phyloP scores from a whole-genome alignment of 352 stramenopile species.

The Pythium grandisporangium region DNA sequence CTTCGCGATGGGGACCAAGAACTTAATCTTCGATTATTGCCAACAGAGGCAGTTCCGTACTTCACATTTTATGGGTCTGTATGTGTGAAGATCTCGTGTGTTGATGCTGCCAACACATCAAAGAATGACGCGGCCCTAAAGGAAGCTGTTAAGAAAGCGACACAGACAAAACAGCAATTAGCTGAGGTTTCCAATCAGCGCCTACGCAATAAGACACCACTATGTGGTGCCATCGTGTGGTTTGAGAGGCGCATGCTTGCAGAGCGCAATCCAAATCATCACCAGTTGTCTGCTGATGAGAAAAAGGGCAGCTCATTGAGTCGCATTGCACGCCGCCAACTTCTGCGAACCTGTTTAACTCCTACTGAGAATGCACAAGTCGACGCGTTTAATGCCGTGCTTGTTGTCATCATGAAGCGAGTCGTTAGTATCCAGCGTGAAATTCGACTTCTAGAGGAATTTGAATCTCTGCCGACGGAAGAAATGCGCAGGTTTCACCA shows the following conservation, averaged over 20 bases:
- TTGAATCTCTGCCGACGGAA: conserved; percentile 31
- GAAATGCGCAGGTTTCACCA: conserved; percentile 43
- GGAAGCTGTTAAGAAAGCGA: background rate
- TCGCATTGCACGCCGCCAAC: conserved; percentile 32
- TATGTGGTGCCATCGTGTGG: conserved; percentile 10
- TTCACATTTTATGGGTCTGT: conserved; percentile 46
- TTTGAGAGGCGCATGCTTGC: conserved; percentile 1
- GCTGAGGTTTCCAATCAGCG: no score
- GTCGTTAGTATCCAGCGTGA: conserved; percentile 39
- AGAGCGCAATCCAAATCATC: background rate
- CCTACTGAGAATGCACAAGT: conserved; percentile 54
- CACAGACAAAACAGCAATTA: no score
- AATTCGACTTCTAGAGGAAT: conserved; percentile 52
- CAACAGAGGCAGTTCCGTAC: conserved; percentile 24
- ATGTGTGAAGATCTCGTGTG: conserved; percentile 20
- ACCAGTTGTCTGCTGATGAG: no score
- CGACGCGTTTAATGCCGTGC: conserved; percentile 39
- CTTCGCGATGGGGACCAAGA: conserved; percentile 26
- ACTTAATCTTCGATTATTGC: conserved; percentile 29
- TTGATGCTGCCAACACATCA: conserved; percentile 3
- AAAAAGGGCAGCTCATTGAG: conserved; percentile 13
- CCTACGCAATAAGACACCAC: no score
- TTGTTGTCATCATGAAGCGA: conserved; percentile 44
- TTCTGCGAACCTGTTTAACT: conserved; percentile 37
- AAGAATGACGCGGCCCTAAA: conserved; percentile 3